Evolutionary conservation across 345 rosid species (phyloP).

Genomic region (Lepidium sativum): DNA sequence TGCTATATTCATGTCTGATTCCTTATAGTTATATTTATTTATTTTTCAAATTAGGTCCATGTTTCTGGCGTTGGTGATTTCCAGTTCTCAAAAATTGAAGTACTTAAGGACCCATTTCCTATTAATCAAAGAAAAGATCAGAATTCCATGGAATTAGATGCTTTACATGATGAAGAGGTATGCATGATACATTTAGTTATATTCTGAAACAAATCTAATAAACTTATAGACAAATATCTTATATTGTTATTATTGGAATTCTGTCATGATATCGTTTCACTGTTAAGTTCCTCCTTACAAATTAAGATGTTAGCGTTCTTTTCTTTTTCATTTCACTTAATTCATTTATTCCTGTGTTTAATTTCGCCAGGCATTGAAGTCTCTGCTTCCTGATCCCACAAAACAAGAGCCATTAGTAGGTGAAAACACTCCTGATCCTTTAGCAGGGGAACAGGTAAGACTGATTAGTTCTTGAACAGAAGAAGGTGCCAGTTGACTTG

Average conservation of each 20-base stretch:
- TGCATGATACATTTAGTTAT: constrained; percentile 15
- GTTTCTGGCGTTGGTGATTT: constrained; percentile 87
- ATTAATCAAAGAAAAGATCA: constrained; percentile 49
- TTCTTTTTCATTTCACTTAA: background rate
- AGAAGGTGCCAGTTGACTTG: background rate
- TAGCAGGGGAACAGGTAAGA: constrained; percentile 86
- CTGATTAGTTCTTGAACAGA: background rate
- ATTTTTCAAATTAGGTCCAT: constrained; percentile 49
- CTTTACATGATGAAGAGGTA: constrained; percentile 52
- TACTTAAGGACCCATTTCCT: constrained; percentile 72
- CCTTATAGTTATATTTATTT: background rate
- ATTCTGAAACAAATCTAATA: background rate
- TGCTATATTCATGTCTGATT: constrained; percentile 6
- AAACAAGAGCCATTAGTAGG: constrained; percentile 66
- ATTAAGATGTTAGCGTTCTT: background rate
- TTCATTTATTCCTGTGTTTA: background rate
- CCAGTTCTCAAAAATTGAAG: constrained; percentile 69
- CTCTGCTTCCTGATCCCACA: constrained; percentile 52
- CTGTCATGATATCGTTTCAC: background rate
- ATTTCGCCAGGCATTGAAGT: constrained; percentile 44
- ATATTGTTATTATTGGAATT: background rate
- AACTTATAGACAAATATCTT: background rate
- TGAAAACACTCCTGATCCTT: constrained; percentile 78
- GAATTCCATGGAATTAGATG: constrained; percentile 69
- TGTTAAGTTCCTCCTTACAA: background rate